phyloP scores from a whole-genome alignment of 1,284 basidiomycete genomes.

The Takashimella tepidaria region DNA sequence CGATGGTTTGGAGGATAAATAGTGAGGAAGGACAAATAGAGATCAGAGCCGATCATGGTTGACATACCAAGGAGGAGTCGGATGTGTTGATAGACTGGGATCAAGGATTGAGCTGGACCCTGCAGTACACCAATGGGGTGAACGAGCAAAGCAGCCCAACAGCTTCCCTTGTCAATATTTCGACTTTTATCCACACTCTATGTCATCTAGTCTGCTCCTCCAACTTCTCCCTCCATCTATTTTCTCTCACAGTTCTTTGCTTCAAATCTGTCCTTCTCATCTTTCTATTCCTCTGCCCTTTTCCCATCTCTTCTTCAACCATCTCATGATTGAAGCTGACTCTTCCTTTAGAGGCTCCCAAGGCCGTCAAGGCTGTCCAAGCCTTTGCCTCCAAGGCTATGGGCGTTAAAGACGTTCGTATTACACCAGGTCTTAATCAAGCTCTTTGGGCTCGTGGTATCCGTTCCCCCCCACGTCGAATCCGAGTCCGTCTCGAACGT shows the following conservation, averaged over 20 bases:
- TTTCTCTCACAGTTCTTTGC: no score
- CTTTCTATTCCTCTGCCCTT: background rate
- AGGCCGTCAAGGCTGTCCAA: slow-evolving; percentile 86
- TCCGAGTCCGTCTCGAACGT: slow-evolving; percentile 90
- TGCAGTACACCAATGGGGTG: no score
- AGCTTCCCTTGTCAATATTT: background rate
- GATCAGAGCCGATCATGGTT: no score
- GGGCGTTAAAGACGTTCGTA: slow-evolving; percentile 85
- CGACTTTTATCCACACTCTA: background rate
- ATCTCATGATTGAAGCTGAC: slow-evolving; percentile 17
- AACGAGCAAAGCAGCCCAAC: no score
- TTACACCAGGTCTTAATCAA: slow-evolving; percentile 92
- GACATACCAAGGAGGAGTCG: no score
- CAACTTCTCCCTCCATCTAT: no score
- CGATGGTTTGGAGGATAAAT: no score
- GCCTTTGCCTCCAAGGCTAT: slow-evolving; percentile 86
- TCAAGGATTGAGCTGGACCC: no score
- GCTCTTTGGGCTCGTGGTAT: slow-evolving; percentile 76
- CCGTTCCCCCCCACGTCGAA: slow-evolving; percentile 82
- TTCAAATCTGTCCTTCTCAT: no score
- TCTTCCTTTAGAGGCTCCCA: slow-evolving; percentile 58
- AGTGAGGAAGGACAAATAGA: no score
- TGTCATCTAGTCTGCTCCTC: background rate
- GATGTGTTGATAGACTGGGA: no score
- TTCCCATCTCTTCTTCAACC: slow-evolving; percentile 12